Conservation (phyloP, 805 yeast species). For the Wickerhamiella cacticola region DNA sequence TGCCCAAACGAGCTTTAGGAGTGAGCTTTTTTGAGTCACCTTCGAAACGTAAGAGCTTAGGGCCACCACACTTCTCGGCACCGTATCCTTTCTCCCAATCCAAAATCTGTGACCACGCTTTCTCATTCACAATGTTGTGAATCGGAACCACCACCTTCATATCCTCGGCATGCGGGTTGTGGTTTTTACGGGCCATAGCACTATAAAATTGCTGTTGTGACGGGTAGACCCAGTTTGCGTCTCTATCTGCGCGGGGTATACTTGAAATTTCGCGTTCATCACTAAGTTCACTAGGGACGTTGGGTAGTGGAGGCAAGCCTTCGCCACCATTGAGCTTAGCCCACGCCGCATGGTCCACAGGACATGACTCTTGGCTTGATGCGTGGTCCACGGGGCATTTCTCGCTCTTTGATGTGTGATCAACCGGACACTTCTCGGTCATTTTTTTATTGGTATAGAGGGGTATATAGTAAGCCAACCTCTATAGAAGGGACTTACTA, state of each 20-base stretch:
- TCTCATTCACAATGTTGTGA: slow-evolving; percentile 85
- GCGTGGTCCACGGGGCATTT: slow-evolving; percentile 22
- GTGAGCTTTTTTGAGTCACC: slow-evolving; percentile 80
- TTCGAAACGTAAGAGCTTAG: slow-evolving; percentile 70
- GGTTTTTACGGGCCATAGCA: slow-evolving; percentile 83
- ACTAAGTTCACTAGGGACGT: slow-evolving; percentile 36
- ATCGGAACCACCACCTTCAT: slow-evolving; percentile 89
- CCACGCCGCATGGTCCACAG: slow-evolving; percentile 17
- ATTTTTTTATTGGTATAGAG: neutral
- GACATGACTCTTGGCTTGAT: slow-evolving; percentile 24
- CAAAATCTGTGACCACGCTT: slow-evolving; percentile 77
- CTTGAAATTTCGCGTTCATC: slow-evolving; percentile 67
- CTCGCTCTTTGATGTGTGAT: slow-evolving; percentile 28
- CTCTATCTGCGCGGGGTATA: slow-evolving; percentile 64
- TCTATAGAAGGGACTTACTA: too few relatives aligned
- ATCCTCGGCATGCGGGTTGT: slow-evolving; percentile 70
- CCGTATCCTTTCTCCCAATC: slow-evolving; percentile 54
- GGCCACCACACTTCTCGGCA: slow-evolving; percentile 56
- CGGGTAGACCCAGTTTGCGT: slow-evolving; percentile 83
- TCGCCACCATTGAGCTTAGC: slow-evolving; percentile 26
- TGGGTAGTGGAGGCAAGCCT: slow-evolving; percentile 23
- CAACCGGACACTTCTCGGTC: slow-evolving; percentile 38
- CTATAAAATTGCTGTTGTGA: slow-evolving; percentile 89
- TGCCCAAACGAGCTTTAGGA: slow-evolving; percentile 70
- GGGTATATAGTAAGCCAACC: neutral